Base-by-base conservation (phyloP, 306 rosid species). In the Prunus mume region DNA sequence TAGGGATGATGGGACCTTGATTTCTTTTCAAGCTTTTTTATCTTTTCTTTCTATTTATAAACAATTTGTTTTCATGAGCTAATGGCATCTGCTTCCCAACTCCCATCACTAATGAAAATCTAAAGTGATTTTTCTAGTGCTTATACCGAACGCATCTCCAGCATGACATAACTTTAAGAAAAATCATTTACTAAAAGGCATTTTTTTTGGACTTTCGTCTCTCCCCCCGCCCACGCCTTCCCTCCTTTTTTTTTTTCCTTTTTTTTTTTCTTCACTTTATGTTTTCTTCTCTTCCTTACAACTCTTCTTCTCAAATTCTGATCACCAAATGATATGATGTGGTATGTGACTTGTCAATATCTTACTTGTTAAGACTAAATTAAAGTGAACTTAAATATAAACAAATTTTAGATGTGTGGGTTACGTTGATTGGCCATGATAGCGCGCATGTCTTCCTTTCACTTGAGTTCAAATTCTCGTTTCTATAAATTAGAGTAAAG, bases 1-100 rank as follows among this genome's bases (percentile, higher is more conserved):
- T 74, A 32, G 22, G 64, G 47, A 72, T 58, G 79, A 72, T 74
- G 79, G 71, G 63, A 63, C 64, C 74, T 68, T 73, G 69, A 51
- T 45, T 67, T 77, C 72, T 76, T 81, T 85, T 79, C 47, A 27
- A 66, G 78, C 46, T 47, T 69, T 56, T 19, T 19, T 28, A 28
- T 28, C 2, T 8, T 6, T n/a, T n/a, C 41, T 34, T 34, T 34
- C 41, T 34, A 34, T 20, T 56, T 1, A n/a, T 28, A 28, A 18
- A 27, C 61, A 45, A 19, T 24, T 41, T 58, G 20, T 63, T 62
- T 20, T 54, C 50, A 46, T 46, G 25, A 25, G 54, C 47, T 65
- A 71, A 77, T 81, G 80, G 73, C 81, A 77, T 81, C 50, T 76
- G 20, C 71, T 83, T 84, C 80, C 43, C 2, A 41, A 20, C 46